Conservation (phyloP, 805 yeast species). For the Cyberlindnera euphorbiiphila region DNA sequence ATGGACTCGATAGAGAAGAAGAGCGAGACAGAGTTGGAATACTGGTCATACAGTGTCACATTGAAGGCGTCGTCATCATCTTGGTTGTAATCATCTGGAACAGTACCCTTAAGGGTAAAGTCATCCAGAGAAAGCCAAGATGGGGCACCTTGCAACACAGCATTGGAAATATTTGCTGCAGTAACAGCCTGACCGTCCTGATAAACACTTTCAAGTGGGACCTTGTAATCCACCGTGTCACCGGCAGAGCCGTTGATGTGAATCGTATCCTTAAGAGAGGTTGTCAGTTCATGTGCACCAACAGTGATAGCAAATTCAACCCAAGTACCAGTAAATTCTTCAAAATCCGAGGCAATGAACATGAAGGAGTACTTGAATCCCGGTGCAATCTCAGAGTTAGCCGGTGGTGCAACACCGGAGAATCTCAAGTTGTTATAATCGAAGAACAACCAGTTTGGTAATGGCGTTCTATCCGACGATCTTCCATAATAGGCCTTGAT, state of each 20-base stretch:
- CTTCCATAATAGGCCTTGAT: constrained; percentile 75
- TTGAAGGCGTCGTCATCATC: constrained; percentile 37
- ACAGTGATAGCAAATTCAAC: constrained; percentile 69
- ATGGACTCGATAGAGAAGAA: constrained; percentile 55
- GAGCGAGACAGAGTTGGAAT: constrained; percentile 54
- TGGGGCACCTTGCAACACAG: constrained; percentile 52
- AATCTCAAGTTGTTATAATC: constrained; percentile 60
- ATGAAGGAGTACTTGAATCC: constrained; percentile 65
- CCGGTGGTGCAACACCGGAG: constrained; percentile 84
- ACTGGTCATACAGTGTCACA: constrained; percentile 54
- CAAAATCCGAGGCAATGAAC: constrained; percentile 74
- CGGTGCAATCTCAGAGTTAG: constrained; percentile 85
- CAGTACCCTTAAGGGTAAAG: constrained; percentile 47
- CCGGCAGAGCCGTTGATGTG: constrained; percentile 66
- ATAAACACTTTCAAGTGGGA: constrained; percentile 62
- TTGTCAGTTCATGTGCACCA: constrained; percentile 84
- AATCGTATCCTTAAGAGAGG: constrained; percentile 53
- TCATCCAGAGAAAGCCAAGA: constrained; percentile 49
- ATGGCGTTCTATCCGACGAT: constrained; percentile 76
- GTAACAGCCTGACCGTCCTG: constrained; percentile 57
- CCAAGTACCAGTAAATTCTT: constrained; percentile 68
- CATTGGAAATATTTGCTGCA: constrained; percentile 49
- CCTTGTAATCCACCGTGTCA: constrained; percentile 44
- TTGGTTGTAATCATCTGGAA: constrained; percentile 45
- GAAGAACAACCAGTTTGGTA: constrained; percentile 87